Conservation (phyloP, 805 yeast species). For the Sungouiozyma intestinalis region DNA sequence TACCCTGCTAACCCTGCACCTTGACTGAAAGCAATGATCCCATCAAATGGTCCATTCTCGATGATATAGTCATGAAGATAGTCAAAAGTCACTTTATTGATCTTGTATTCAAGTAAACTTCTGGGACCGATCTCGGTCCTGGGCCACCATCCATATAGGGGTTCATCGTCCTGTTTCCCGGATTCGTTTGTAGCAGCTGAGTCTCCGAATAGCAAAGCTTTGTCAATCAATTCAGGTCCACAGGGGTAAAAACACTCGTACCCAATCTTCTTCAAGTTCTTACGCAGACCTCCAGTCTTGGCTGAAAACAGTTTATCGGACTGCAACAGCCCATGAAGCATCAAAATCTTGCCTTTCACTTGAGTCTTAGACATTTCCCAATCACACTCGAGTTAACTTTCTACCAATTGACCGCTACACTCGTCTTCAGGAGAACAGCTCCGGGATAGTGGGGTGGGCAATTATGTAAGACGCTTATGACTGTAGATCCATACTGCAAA, state of each 20-base stretch:
- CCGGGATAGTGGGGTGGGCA: too few relatives aligned
- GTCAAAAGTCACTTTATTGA: slow-evolving; percentile 30
- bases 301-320: slow-evolving; percentile 68
- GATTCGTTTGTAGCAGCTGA: slow-evolving; percentile 31
- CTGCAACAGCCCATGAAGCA: slow-evolving; percentile 87
- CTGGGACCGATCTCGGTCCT: slow-evolving; percentile 27
- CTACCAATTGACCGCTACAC: neutral
- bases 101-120: slow-evolving; percentile 12
- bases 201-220: slow-evolving; percentile 1
- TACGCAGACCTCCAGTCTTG: slow-evolving; percentile 80
- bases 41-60: slow-evolving; percentile 66
- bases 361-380: neutral
- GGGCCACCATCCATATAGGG: slow-evolving; percentile 59
- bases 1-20: slow-evolving; percentile 79
- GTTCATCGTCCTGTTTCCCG: slow-evolving; percentile 16
- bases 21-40: slow-evolving; percentile 83
- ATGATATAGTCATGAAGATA: slow-evolving; percentile 36
- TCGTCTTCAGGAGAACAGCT: too few relatives aligned
- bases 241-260: slow-evolving; percentile 64
- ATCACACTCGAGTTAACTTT: neutral
- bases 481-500: too few relatives aligned
- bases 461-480: too few relatives aligned
- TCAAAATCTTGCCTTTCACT: slow-evolving; percentile 42
- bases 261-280: slow-evolving; percentile 46
- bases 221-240: slow-evolving; percentile 41